phyloP scores from a whole-genome alignment of 208 protist species.

The Crithidia mellificae region DNA sequence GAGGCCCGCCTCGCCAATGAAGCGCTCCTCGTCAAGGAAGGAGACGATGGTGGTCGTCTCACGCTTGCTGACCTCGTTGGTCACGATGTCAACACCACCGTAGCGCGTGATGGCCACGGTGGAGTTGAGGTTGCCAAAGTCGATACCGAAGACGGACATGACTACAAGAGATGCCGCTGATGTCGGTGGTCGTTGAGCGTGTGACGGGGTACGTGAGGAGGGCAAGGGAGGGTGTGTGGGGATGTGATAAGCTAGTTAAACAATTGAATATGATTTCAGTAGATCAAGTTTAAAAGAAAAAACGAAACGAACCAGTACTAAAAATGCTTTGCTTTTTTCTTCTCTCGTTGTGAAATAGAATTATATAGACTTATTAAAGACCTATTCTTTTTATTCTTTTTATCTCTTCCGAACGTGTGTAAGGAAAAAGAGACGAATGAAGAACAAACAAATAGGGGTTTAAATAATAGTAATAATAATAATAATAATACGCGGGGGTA shows the following conservation, averaged over 20 bases:
- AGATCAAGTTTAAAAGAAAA: not conserved
- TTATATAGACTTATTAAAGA: not conserved
- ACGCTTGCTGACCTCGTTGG: slow-evolving; percentile 89
- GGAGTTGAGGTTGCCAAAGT: slow-evolving; percentile 91
- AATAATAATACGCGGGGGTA: not conserved
- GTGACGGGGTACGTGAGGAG: too few relatives aligned
- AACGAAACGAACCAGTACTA: not conserved
- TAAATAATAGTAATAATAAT: not conserved
- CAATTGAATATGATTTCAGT: not conserved
- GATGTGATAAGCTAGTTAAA: too few relatives aligned
- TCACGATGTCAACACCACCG: slow-evolving; percentile 90
- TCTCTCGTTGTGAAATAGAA: not conserved
- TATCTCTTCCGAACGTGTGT: not conserved
- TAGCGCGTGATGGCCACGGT: slow-evolving; percentile 85
- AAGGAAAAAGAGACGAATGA: slow-evolving; percentile 1
- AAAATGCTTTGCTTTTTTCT: not conserved
- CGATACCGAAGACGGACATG: slow-evolving; percentile 93
- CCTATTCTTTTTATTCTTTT: not conserved
- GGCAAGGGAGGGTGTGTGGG: too few relatives aligned
- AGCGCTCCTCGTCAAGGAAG: slow-evolving; percentile 85
- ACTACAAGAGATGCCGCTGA: too few relatives aligned
- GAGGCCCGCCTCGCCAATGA: slow-evolving; percentile 87
- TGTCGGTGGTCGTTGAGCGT: too few relatives aligned
- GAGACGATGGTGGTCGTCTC: slow-evolving; percentile 90
- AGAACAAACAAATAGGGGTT: not conserved